Evolutionary conservation across 1,284 basidiomycete genomes (phyloP), one percentile per base, ranked within the genome.

Genomic region (Afroboletus lepidellus): DNA sequence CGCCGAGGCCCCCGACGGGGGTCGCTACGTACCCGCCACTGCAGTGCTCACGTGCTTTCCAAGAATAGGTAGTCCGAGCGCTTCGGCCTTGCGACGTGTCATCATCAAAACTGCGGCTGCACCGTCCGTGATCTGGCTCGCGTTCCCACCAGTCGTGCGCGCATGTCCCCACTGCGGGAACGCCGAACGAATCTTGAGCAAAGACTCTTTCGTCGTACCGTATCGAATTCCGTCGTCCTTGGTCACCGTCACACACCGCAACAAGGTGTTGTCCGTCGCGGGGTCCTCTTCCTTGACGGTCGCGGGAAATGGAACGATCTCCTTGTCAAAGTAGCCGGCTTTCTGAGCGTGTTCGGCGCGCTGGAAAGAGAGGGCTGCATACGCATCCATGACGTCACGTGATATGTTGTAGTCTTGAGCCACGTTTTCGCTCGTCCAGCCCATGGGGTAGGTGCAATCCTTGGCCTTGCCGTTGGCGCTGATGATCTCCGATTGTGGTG

Each of bases 71-170:
- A 94, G 68, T 5, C 88, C 87, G 12, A 94, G 77, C 63, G 86
- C 82, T 64, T 92, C 85, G 5, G 93, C 93, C 69, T 90, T 91
- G 54, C 77, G 76, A 55, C 94, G 76, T n/a, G 82, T 86, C 94
- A 95, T 96, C 57, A 96, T 69, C 54, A 96, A 63, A 2, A 92
- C 83, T 15, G 91, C 89, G 0, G 93, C 92, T 8, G 88, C 91
- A 18, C 93, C 93, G 64, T 96, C 93, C 6, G 93, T 94, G 55
- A 95, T 80, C 66, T 90, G 89, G 58, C 82, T 86, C 21, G 93
- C 91, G 71, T 95, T 96, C 20, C 92, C 92, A n/a, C 90, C 92
- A 6, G 92, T 94, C 16, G 90, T 92, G 39, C 80, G 79, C 1
- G 76, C 70, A 9, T 84, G 84, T 3, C 85, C 86, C 91, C 92